Conservation (phyloP, 2,329 filamentous ascomycete genomes). For the Dactylellina haptotyla region DNA sequence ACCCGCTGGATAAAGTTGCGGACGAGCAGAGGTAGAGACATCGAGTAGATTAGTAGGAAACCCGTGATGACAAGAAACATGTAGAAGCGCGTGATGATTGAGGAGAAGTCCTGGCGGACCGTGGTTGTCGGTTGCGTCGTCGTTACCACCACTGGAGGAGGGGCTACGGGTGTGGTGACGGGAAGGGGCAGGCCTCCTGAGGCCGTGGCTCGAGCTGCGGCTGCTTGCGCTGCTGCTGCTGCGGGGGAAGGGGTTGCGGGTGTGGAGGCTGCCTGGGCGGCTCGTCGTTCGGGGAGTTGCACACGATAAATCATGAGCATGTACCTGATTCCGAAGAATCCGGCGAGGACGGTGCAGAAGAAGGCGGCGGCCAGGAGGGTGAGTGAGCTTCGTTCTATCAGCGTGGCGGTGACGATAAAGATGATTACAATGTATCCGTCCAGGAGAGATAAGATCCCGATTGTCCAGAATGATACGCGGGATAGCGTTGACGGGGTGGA, state of each 20-base stretch:
- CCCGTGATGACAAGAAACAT: conserved; percentile 68
- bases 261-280: conserved; percentile 35
- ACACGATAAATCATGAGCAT: conserved; percentile 58
- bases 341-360: conserved; percentile 57
- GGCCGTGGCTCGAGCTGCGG: conserved; percentile 41
- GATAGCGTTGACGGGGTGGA: conserved; percentile 75
- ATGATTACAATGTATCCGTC: conserved; percentile 64
- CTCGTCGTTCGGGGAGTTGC: conserved; percentile 56
- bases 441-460: conserved; percentile 71
- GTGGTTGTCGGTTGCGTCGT: conserved; percentile 35
- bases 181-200: conserved; percentile 57
- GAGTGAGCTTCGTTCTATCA: conserved; percentile 56
- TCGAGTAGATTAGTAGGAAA: conserved; percentile 70
- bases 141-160: conserved; percentile 18
- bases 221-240: conserved; percentile 35
- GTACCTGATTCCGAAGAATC: conserved; percentile 58
- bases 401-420: conserved; percentile 56
- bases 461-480: conserved; percentile 73
- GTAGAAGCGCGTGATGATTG: conserved; percentile 69
- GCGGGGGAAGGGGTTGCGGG: conserved; percentile 47
- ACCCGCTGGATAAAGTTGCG: conserved; percentile 71
- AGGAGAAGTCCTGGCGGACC: conserved; percentile 63
- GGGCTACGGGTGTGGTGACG: conserved; percentile 55
- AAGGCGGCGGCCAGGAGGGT: conserved; percentile 57
- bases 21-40: conserved; percentile 68